Base-by-base conservation (phyloP, 352 stramenopile species). In the Blastocystis sp. region DNA sequence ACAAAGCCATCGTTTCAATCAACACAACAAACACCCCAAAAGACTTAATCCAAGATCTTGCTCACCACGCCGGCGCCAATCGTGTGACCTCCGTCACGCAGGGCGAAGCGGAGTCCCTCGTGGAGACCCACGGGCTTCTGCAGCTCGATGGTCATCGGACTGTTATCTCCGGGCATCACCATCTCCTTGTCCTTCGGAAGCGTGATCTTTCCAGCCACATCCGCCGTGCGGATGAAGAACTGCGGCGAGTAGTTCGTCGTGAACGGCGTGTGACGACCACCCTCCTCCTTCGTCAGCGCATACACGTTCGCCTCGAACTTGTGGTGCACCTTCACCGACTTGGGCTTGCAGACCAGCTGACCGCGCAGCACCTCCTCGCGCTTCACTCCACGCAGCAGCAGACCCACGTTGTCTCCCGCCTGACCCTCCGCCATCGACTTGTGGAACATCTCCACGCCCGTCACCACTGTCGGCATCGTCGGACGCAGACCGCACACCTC, bases 251-350 rank as follows among this genome's bases (percentile, higher is more conserved):
- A 98, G 88, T 97, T 97, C 86, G 90, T 92, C 88, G 97, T 96
- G 89, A 97, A 98, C 27, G 95, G 95, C 34, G 93, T 97, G 90
- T 97, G 94, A 85, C 95, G 91, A 44, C 95, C 95, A 64, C 95
- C 95, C 89, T 98, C 95, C 59, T 97, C 93, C 89, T 98, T 93
- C 71, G 91, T 97, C 1, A 98, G 89, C 44, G 95, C 92, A 88
- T 98, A 97, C 79, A 97, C 91, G 87, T 97, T 93, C 27, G 93
- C 93, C 88, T 97, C 91, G 87, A 97, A 97, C 88, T 97, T 95
- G 49, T 91, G 96, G 88, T 93, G 91, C 46, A 89, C 90, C 49
- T 89, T 90, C 57, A 97, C 90, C 71, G 89, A 94, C 67, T 93
- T 92, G 42, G 94, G 94, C 87, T 93, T 92, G 87, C 89, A 90